phyloP scores from a whole-genome alignment of 306 rosid genomes.

The Oemleria cerasiformis region DNA sequence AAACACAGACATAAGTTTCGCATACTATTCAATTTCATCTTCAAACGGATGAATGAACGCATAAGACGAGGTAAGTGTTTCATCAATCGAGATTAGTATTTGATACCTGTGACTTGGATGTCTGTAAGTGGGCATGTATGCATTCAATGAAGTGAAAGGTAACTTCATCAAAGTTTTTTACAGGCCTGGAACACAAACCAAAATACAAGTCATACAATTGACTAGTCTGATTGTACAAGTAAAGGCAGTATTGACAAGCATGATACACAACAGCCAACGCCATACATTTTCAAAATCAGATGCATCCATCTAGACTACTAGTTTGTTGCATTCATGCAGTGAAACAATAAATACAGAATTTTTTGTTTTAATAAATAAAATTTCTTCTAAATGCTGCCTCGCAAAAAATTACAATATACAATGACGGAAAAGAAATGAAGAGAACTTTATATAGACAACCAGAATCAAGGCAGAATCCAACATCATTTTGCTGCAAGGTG shows the following conservation, averaged over 20 bases:
- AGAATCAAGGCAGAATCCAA: neutral
- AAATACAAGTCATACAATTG: constrained; percentile 13
- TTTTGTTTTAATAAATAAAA: neutral
- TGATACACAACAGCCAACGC: neutral
- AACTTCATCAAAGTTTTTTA: constrained; percentile 75
- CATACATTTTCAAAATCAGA: neutral
- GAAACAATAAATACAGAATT: neutral
- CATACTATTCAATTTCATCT: neutral
- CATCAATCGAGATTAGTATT: neutral
- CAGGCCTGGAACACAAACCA: constrained; percentile 56
- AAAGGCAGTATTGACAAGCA: neutral
- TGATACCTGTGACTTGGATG: constrained; percentile 55
- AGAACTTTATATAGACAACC: neutral
- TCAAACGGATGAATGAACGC: neutral
- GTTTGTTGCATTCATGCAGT: neutral
- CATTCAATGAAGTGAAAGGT: constrained; percentile 89
- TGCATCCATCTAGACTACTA: neutral
- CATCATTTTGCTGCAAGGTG: neutral
- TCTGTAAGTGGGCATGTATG: constrained; percentile 65
- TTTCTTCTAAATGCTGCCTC: neutral
- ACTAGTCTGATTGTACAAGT: constrained; percentile 1
- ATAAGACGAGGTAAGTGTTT: neutral
- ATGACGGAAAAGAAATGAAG: neutral
- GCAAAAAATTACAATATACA: neutral
- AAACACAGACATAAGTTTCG: neutral